A percentile compares a stretch with the other conserved stretches of the same genome.
phyloP scores from a whole-genome alignment of 1,139 yeast species.

The Taiozyma sp. region DNA sequence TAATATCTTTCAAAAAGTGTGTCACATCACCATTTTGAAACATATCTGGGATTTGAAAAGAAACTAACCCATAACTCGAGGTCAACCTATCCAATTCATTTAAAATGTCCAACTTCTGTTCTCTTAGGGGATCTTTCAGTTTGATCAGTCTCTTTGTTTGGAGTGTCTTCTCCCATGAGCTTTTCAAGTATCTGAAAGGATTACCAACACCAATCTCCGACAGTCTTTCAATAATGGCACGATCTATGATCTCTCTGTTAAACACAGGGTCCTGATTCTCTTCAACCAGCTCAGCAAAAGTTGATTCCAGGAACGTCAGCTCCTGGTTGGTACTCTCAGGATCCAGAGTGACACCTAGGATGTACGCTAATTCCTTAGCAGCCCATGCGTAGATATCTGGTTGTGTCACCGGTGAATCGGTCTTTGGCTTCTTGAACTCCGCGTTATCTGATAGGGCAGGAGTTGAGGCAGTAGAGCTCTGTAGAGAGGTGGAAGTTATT shows the following conservation, averaged over 20 bases:
- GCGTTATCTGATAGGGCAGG: neutral
- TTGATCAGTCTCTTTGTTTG: constrained; percentile 37
- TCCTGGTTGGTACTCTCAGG: constrained; percentile 12
- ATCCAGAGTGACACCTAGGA: constrained; percentile 38
- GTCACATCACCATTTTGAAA: constrained; percentile 28
- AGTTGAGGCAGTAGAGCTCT: neutral
- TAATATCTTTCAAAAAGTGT: constrained; percentile 28
- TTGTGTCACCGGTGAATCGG: neutral
- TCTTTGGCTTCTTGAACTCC: neutral
- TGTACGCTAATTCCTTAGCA: constrained; percentile 30
- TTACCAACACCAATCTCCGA: constrained; percentile 46
- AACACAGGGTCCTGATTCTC: constrained; percentile 26
- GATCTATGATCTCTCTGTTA: constrained; percentile 32
- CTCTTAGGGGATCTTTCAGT: constrained; percentile 36
- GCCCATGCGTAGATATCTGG: constrained; percentile 27
- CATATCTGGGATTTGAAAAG: constrained; percentile 70
- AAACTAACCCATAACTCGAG: constrained; percentile 64
- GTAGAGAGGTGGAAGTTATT: neutral
- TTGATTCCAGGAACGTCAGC: constrained; percentile 33
- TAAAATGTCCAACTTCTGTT: constrained; percentile 36
- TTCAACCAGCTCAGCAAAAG: constrained; percentile 34
- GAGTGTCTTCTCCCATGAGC: constrained; percentile 38
- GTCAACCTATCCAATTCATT: constrained; percentile 49
- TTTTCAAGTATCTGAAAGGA: constrained; percentile 45
- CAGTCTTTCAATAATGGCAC: constrained; percentile 49